Percentiles rank a stretch among this genome's conserved stretches.
Conservation (phyloP, 2,329 filamentous ascomycete species). For the Didymella arachidicola region DNA sequence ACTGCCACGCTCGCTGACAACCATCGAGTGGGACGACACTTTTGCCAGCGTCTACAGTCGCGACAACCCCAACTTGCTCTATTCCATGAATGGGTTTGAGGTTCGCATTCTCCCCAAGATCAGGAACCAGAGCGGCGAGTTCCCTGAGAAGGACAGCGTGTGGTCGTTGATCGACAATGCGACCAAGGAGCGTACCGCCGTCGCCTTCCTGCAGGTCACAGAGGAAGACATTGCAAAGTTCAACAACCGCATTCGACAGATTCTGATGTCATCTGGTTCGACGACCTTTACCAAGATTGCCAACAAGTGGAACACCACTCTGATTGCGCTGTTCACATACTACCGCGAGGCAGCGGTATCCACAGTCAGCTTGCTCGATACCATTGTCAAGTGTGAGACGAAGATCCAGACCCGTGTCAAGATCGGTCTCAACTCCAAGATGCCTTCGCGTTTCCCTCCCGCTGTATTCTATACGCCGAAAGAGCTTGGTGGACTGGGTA, state of each 20-base stretch:
- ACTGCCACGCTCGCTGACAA: constrained; percentile 90
- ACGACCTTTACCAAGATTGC: constrained; percentile 99
- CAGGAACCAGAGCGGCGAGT: constrained; percentile 94
- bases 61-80: constrained; percentile 95
- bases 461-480: constrained; percentile 99
- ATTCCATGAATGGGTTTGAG: constrained; percentile 98
- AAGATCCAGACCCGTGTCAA: constrained; percentile 99
- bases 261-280: constrained; percentile 98
- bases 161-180: constrained; percentile 98
- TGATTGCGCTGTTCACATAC: constrained; percentile 98
- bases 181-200: constrained; percentile 94
- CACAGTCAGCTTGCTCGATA: constrained; percentile 91
- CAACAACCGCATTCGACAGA: constrained; percentile 98
- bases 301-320: constrained; percentile 98
- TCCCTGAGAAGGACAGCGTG: constrained; percentile 95
- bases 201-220: constrained; percentile 96
- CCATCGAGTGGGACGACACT: constrained; percentile 98
- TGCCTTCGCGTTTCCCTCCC: constrained; percentile 97
- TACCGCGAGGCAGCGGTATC: constrained; percentile 97
- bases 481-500: constrained; percentile 93
- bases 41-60: constrained; percentile 98
- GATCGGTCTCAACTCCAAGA: constrained; percentile 98
- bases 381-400: constrained; percentile 98
- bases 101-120: constrained; percentile 95
- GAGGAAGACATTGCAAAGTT: constrained; percentile 99